Base-by-base conservation (phyloP, 179 eudicot genomes). In the Silene vulgaris region DNA sequence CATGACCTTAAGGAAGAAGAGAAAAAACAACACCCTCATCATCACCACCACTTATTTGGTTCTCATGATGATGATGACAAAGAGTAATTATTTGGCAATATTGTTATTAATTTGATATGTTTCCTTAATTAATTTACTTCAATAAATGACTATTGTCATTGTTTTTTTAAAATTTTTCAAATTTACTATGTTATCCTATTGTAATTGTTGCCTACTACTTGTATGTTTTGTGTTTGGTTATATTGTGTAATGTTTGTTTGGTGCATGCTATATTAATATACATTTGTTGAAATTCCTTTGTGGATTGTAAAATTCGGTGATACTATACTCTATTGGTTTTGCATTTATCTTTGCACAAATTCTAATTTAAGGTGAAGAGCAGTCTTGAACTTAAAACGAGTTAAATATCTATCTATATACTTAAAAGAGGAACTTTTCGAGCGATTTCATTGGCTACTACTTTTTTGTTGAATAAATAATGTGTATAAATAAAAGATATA, bases 1-100 rank as follows among this genome's bases (percentile, higher is more conserved):
- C 28, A 74, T 4, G 78, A 79, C 2, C 78, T 74, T 63, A 79
- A 79, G 8, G 81, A 79, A 74, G 81, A 79, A 54, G 81, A 79
- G 78, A 30, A 74, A 48, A 74, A 74, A 59, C 80, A 64, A 43
- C 67, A 78, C 73, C 76, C 76, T 32, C 73, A 78, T 37, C 80
- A 65, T 37, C 76, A 73, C 4, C 48, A 71, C 66, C 71, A 35
- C 14, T 37, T 73, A 26, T 78, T 73, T 52, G 75, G 71, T 21
- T 63, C 63, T 52, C 76, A 77, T 45, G 45, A 71, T 63, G 62
- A 76, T 19, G 68, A 71, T 11, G 5, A 72, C 19, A 29, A 63
- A 1, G 64, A 56, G 17, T 56, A n/a, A 56, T 56, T 11, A 29
- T 5, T 65, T 26, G 17, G 0, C 19, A 65, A 2, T 30, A 11